Base-by-base conservation (phyloP, 1,284 basidiomycete species). In the Cryptococcus sp. region DNA sequence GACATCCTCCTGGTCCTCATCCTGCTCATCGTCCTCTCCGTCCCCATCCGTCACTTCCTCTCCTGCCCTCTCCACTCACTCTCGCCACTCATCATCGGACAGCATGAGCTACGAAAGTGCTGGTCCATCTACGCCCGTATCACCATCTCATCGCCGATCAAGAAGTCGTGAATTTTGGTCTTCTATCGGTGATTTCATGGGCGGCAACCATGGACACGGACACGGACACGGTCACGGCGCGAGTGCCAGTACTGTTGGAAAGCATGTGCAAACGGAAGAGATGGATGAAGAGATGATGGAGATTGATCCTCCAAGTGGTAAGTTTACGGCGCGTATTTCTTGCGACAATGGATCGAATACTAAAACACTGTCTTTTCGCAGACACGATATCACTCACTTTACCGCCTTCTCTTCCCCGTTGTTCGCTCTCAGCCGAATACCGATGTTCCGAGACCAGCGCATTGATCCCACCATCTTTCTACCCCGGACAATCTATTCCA, bases 401-500 rank as follows among this genome's bases (percentile, higher is more conserved):
- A 4, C 65, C 71, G 6, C 68, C 71, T 3, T 58, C 64, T 19
- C 53, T 68, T 34, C 69, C 69, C 1, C 45, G 46, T 7, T 71
- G 69, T 43, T 54, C 53, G 22, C 53, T 71, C 8, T 49, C 52
- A 16, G 66, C 66, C 22, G 54, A 57, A 3, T 71, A 67, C 55
- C 57, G 59, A 46, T 55, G 54, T 37, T 65, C 65, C 22, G 64
- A 67, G 44, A 66, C 61, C 17, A 57, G 59, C 26, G 34, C 53
- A 5, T 50, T 61, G 22, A 63, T 71, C 38, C 67, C 69, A 22
- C 69, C 69, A 16, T 66, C 69, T 1, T 71, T 71, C 59, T 71
- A 67, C 46, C 72, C 74, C 11, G 71, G 74, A 3, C 71, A 76
- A 56, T 63, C 70, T 0, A 76, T 76, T 25, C 75, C 75, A 1